phyloP scores from a whole-genome alignment of 1,284 basidiomycete genomes.

The Sporisorium exsertum region DNA sequence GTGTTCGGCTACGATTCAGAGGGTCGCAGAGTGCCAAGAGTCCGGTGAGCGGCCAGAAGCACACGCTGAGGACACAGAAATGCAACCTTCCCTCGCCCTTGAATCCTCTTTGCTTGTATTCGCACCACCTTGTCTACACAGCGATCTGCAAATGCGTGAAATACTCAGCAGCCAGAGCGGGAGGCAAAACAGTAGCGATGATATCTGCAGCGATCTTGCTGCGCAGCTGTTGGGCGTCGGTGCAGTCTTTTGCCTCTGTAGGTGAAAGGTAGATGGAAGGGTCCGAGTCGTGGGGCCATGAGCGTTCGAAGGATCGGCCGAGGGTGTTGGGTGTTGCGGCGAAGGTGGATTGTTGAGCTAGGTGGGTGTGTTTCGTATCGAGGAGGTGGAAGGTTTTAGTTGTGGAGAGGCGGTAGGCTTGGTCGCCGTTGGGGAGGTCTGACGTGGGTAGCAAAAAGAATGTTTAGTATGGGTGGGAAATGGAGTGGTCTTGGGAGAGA shows the following conservation, averaged over 20 bases:
- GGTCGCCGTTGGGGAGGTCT: conserved; percentile 38
- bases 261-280: conserved; percentile 19
- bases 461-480: background rate
- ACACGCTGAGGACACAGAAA: background rate
- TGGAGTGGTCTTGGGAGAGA: background rate
- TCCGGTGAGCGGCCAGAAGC: too few species aligned
- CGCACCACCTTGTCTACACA: background rate
- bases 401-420: conserved; percentile 34
- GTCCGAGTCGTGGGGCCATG: conserved; percentile 31
- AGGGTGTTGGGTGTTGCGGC: conserved; percentile 38
- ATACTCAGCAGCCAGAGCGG: conserved; percentile 19
- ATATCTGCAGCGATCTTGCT: conserved; percentile 33
- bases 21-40: too few species aligned
- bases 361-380: conserved; percentile 19
- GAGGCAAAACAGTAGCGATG: conserved; percentile 29
- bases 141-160: conserved; percentile 17
- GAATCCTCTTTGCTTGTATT: background rate
- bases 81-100: too few species aligned
- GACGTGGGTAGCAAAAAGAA: background rate
- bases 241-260: conserved; percentile 2
- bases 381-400: conserved; percentile 30
- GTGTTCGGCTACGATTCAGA: too few species aligned
- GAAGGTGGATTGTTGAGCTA: conserved; percentile 26
- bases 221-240: conserved; percentile 24
- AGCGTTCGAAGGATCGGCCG: conserved; percentile 33